These are phyloP conservation scores for Lasiodiplodia theobromae DNA, from an alignment of 2,329 filamentous ascomycete species.

Conservation along the genomic window DNA sequence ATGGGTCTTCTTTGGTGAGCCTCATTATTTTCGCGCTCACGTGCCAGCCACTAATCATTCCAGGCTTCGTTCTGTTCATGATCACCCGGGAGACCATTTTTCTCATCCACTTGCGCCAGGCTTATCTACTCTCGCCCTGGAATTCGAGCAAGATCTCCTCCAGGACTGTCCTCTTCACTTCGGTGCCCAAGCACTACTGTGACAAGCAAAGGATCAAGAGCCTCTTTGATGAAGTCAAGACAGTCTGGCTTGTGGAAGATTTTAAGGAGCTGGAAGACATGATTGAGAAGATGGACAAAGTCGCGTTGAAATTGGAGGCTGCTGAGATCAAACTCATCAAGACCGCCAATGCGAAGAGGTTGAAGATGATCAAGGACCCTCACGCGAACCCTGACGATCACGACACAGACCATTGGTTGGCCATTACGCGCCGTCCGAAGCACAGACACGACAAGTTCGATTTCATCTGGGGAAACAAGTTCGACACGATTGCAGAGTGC, in stretches of 20 bases:
- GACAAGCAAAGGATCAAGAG: conserved; percentile 49
- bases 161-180: conserved; percentile 57
- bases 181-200: conserved; percentile 51
- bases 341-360: conserved; percentile 69
- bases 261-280: conserved; percentile 53
- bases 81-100: conserved; percentile 56
- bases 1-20: conserved; percentile 31
- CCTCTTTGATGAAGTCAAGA: conserved; percentile 49
- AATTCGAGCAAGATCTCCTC: conserved; percentile 55
- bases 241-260: conserved; percentile 57
- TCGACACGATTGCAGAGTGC: conserved; percentile 84
- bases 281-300: conserved; percentile 53
- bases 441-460: conserved; percentile 44
- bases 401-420: conserved; percentile 38
- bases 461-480: conserved; percentile 51
- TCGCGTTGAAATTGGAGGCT: conserved; percentile 52
- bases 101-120: conserved; percentile 57
- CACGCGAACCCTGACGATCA: conserved; percentile 34
- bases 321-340: conserved; percentile 54
- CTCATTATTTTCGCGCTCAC: neutral
- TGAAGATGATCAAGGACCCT: conserved; percentile 69
- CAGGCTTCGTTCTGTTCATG: conserved; percentile 51
- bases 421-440: conserved; percentile 50
- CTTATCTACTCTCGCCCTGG: conserved; percentile 53
- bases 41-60: neutral